Evolutionary conservation across 495 filamentous ascomycete genomes (phyloP), one percentile per base, ranked within the genome.

Genomic region (Parathielavia hyrcaniae): DNA sequence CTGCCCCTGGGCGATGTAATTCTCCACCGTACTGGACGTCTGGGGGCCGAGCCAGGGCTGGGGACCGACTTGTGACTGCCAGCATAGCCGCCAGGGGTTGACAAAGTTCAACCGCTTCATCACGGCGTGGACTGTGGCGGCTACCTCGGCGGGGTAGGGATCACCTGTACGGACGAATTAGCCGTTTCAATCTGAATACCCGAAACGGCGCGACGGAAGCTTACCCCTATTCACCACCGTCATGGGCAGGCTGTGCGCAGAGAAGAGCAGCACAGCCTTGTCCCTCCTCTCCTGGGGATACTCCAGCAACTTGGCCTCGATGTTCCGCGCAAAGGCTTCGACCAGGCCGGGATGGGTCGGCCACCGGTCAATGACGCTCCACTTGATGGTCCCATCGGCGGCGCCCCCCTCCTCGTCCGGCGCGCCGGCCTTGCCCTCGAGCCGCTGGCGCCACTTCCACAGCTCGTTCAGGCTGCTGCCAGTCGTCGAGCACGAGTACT

Each of bases 331-430:
- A 69, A 99, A 89, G 2, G 91, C 89, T 66, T 96, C 86, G 1
- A 97, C 89, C 8, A 97, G 75, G 16, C 95, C 95, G 1, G 85
- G 80, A 69, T 99, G 95, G 20, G 83, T 81, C 5, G 93, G 93
- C 95, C 95, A 99, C 53, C 95, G 83, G 70, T 98, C 95, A 69
- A 98, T 97, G 59, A 97, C 95, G 70, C 90, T 96, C 95, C 95
- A 99, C 59, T 86, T 76, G 59, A 99, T 95, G 1, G 83, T 68
- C 2, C 92, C 93, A 52, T 77, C 72, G 30, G 61, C n/a, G n/a
- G n/a, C n/a, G n/a, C n/a, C n/a, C n/a, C n/a, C 61, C 22, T 72
- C 69, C 58, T 75, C 74, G 22, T 74, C 77, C 40, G 76, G 23
- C 23, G 67, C 34, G 58, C 64, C 30, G 44, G 77, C 75, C 72